phyloP scores from a whole-genome alignment of 306 rosid genomes.

The Medicago arabica region DNA sequence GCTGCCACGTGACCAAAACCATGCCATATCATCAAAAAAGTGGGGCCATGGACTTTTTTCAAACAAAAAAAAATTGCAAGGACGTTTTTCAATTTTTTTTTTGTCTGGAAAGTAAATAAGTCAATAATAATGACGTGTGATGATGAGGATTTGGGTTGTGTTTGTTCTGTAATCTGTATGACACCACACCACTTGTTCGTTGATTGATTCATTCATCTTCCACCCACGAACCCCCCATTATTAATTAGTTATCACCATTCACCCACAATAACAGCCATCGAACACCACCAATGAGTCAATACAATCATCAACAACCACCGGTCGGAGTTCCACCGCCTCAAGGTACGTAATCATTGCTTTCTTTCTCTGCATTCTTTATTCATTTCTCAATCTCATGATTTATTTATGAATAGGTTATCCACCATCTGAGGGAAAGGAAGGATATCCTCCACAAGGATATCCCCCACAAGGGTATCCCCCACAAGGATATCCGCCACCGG shows the following conservation, averaged over 20 bases:
- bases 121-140: constrained; percentile 7
- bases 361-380: neutral
- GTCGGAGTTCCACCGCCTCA: constrained; percentile 94
- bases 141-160: neutral
- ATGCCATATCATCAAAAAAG: too few relatives aligned
- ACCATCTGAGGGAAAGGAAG: constrained; percentile 51
- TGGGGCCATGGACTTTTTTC: too few relatives aligned
- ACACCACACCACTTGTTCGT: neutral
- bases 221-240: too few relatives aligned
- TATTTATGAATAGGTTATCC: constrained; percentile 72
- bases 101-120: too few relatives aligned
- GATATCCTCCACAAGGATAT: constrained; percentile 58
- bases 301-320: constrained; percentile 88
- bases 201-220: too few relatives aligned
- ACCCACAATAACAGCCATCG: too few relatives aligned
- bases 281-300: constrained; percentile 61
- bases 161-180: neutral
- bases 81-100: too few relatives aligned
- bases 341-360: constrained; percentile 47
- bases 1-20: too few relatives aligned
- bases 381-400: neutral
- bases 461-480: constrained; percentile 49
- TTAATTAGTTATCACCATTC: too few relatives aligned
- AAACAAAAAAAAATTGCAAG: too few relatives aligned
- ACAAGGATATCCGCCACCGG: constrained; percentile 65